Base-by-base conservation (phyloP, 2,329 filamentous ascomycete species). In the Leptographium galeiforme region DNA sequence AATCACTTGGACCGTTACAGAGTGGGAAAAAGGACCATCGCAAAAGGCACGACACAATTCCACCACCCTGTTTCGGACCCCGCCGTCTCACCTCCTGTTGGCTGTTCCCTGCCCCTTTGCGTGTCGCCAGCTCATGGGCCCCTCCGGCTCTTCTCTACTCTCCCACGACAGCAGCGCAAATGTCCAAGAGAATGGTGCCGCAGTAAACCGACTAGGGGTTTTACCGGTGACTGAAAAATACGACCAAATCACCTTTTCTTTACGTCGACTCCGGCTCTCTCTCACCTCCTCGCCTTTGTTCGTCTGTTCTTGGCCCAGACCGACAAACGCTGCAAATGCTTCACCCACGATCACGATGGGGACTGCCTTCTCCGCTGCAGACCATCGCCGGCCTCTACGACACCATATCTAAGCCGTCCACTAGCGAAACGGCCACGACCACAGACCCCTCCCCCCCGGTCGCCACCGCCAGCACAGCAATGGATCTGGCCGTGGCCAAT, bases 401-500 rank as follows among this genome's bases (percentile, higher is more conserved):
- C 33, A 18, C 32, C 40, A 13, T 18, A 8, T 19, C 18, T 19
- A 33, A 33, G 18, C 16, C 39, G 13, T 11, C 49, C n/a, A 18
- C 49, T 32, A 48, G 16, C 33, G 18, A 34, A 14, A 12, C 41
- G 11, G 45, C 46, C 11, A 18, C 25, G 18, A 32, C 12, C 12
- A 19, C 25, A 32, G 43, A 45, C 34, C 39, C 12, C 16, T 34
- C 12, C 33, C 16, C 34, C 14, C 44, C n/a, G 45, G 33, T 50
- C 48, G 16, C 38, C 48, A 12, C 48, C 8, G 47, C 45, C 52
- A 48, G 13, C 51, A 53, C 55, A 53, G 51, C 55, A 53, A 51
- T 55, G 54, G 50, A 51, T 25, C 25, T 40, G 10, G 56, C 58
- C 39, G 55, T 55, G 44, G 32, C 55, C 44, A 55, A 43, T 46